phyloP scores from a whole-genome alignment of 306 rosid species.

The Hippophae rhamnoides region DNA sequence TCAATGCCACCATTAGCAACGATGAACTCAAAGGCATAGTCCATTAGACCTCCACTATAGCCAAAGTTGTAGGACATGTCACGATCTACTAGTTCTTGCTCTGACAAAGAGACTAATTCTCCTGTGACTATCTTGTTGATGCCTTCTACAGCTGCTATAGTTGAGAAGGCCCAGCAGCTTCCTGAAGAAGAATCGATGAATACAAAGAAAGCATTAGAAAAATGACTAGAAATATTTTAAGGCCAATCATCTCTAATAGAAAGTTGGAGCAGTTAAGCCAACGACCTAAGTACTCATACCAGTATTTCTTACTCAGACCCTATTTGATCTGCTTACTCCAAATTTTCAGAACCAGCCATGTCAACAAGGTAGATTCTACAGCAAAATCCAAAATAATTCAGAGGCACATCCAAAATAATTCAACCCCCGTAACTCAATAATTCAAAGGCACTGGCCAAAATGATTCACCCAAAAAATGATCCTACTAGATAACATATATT shows the following conservation, averaged over 20 bases:
- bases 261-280: too few relatives aligned
- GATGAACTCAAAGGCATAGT: conserved; percentile 80
- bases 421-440: too few relatives aligned
- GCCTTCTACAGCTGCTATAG: conserved; percentile 78
- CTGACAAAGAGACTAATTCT: conserved; percentile 61
- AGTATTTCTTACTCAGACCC: too few relatives aligned
- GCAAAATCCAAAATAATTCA: too few relatives aligned
- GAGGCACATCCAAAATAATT: too few relatives aligned
- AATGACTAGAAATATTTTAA: background rate
- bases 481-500: too few relatives aligned
- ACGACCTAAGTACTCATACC: too few relatives aligned
- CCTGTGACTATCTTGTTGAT: conserved; percentile 69
- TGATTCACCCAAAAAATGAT: too few relatives aligned
- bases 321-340: too few relatives aligned
- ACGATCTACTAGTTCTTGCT: conserved; percentile 87
- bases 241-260: background rate
- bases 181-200: conserved; percentile 27
- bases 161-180: conserved; percentile 95
- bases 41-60: conserved; percentile 87
- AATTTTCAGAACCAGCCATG: too few relatives aligned
- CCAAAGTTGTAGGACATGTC: conserved; percentile 56
- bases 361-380: too few relatives aligned
- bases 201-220: background rate
- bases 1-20: conserved; percentile 78
- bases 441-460: too few relatives aligned